Conservation (phyloP, 2,329 filamentous ascomycete genomes). For the Venturia asperata region DNA sequence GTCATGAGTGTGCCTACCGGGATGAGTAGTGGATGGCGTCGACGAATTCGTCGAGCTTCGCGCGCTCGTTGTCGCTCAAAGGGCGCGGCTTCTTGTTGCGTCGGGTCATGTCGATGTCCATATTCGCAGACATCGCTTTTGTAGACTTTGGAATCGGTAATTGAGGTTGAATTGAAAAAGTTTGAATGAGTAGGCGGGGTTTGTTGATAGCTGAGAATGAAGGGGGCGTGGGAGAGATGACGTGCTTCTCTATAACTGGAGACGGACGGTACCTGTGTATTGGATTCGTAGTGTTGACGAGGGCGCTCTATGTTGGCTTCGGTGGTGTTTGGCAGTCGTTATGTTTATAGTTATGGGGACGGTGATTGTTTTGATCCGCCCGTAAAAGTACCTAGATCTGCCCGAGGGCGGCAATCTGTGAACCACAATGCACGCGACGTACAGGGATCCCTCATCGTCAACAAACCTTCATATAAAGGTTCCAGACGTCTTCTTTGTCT, state of each 20-base stretch:
- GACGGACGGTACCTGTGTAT: neutral
- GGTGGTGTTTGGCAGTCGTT: neutral
- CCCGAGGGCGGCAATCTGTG: neutral
- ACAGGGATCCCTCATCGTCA: neutral
- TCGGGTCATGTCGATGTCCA: slow-evolving; percentile 72
- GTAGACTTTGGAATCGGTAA: neutral
- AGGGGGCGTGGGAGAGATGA: neutral
- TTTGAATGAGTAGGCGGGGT: neutral
- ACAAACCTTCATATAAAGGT: neutral
- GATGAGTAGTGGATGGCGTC: slow-evolving; percentile 94
- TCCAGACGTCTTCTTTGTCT: neutral
- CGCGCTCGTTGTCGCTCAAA: slow-evolving; percentile 72
- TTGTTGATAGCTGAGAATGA: slow-evolving; percentile 1
- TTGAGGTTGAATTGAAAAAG: neutral
- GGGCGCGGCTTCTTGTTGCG: slow-evolving; percentile 81
- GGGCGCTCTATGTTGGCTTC: neutral
- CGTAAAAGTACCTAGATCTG: neutral
- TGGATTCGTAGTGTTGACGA: neutral
- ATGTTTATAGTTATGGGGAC: neutral
- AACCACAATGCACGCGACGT: neutral
- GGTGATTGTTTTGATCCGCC: neutral
- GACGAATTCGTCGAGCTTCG: slow-evolving; percentile 81
- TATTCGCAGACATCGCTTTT: slow-evolving; percentile 16
- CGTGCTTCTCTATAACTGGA: neutral
- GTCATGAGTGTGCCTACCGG: slow-evolving; percentile 50